Evolutionary conservation across 169 alveolate genomes (phyloP), one percentile per base, ranked within the genome.

Genomic region (Plasmodium relictum): DNA sequence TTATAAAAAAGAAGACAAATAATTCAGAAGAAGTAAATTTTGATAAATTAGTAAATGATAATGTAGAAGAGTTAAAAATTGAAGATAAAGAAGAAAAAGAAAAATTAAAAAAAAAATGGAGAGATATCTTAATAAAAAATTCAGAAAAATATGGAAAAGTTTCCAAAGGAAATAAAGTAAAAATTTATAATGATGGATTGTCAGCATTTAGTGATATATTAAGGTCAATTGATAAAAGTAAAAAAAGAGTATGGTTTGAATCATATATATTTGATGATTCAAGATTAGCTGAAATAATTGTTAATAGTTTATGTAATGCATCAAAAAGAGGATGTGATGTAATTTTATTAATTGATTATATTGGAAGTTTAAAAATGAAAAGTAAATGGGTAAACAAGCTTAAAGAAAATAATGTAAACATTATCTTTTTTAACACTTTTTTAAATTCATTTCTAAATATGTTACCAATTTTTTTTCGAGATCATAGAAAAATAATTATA

Each of bases 241-340:
- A 92, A 87, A 76, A 93, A 52, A 88, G 96, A 18, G 94, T 95
- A 2, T 93, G 96, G 96, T 69, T 95, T 87, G 97, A 95, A 74
- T 89, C 94, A n/a, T 95, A 95, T 88, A 95, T 94, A n/a, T 93
- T 95, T 76, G 97, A 95, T 72, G 96, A 94, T 50, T 94, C 97
- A 0, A 89, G 93, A 10, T 80, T 90, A 37, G 96, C 96, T 10
- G 93, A 92, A 42, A 62, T 70, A 37, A 93, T 95, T 48, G 89
- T 93, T 3, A 89, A 93, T 50, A 91, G 96, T 14, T 80, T 95
- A 18, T 90, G 94, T 90, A 92, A 88, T 63, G 97, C 97, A n/a
- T 91, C 96, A 6, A 90, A 62, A 69, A 52, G 97, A 22, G 97
- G 97, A 10, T 95, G 97, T 62, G 93, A 94, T 45, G 97, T 95